A percentile compares a stretch with the other conserved stretches of the same genome.
These are phyloP conservation scores for Tylopilus sp. DNA, from an alignment of 1,284 basidiomycete genomes.

Conservation along the genomic window DNA sequence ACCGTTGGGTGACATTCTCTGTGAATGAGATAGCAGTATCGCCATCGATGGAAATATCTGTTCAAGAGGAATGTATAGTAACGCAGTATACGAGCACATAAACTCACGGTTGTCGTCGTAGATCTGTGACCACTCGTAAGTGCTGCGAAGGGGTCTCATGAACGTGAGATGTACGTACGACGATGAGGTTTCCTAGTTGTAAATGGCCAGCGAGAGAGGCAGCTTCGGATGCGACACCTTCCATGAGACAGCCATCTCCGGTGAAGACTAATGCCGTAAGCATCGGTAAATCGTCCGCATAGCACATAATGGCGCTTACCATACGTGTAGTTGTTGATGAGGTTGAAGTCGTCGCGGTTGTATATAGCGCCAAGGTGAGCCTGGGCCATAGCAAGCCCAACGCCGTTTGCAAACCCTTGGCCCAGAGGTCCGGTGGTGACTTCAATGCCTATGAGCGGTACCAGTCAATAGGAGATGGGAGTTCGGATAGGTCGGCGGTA, in stretches of 20 bases:
- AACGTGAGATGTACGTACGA: slow-evolving; percentile 46
- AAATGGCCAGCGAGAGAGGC: slow-evolving; percentile 90
- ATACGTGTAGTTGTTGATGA: slow-evolving; percentile 90
- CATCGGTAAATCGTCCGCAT: slow-evolving; percentile 10
- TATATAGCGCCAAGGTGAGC: slow-evolving; percentile 83
- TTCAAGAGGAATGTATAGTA: slow-evolving; percentile 5
- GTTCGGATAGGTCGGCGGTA: slow-evolving; percentile 17
- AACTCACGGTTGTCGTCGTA: slow-evolving; percentile 84
- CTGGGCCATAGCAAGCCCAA: slow-evolving; percentile 91
- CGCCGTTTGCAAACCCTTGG: slow-evolving; percentile 89
- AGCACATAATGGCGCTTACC: slow-evolving; percentile 39
- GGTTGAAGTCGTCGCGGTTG: slow-evolving; percentile 82
- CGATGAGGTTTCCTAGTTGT: slow-evolving; percentile 88
- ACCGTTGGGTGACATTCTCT: slow-evolving; percentile 86
- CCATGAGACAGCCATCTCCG: slow-evolving; percentile 95
- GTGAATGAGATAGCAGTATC: slow-evolving; percentile 91
- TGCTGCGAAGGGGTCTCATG: slow-evolving; percentile 10
- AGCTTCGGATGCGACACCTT: slow-evolving; percentile 89
- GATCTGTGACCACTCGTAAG: slow-evolving; percentile 44
- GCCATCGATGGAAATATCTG: slow-evolving; percentile 95
- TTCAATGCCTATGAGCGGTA: slow-evolving; percentile 59
- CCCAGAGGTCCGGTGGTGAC: slow-evolving; percentile 96
- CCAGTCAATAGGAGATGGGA: slow-evolving; percentile 4
- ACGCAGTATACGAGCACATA: slow-evolving; percentile 1
- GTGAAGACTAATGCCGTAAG: slow-evolving; percentile 58